Base-by-base conservation (phyloP, 768 basidiomycete genomes). In the Tylopilus sp. region DNA sequence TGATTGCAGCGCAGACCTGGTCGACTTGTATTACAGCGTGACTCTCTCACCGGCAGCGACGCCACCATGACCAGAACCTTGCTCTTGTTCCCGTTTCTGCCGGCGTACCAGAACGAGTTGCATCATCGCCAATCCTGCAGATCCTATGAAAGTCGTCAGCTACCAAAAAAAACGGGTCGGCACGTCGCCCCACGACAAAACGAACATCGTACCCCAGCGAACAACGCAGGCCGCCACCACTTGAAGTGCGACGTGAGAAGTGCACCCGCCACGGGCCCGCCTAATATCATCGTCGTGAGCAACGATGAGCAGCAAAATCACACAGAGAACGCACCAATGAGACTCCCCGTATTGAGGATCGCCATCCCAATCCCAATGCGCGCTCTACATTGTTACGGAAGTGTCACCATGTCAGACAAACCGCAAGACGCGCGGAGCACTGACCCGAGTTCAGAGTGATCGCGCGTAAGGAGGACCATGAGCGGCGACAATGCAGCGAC, bases 181-280 rank as follows among this genome's bases (percentile, higher is more conserved):
- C 31, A 13, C 5, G 4, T 19, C 28, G 6, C 7, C 14, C 8
- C 13, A 6, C 24, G 8, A 29, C 26, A 3, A n/a, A 11, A 0
- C 34, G 13, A 16, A 4, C 19, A 47, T 26, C 57, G 7, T 56
- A 75, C 69, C 45, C 80, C 83, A 21, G 74, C 66, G 56, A 81
- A 85, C 7, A 83, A 45, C 3, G 77, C 73, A 5, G 82, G 76
- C 41, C 70, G 71, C 79, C 78, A 82, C 84, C 84, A 86, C 2
- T 74, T 68, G 59, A 77, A 83, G 9, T 72, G 60, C 12, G 71
- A 55, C 1, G 80, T 75, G 6, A 86, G 74, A n/a, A 85, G 63
- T 0, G 79, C 78, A 1, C 84, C 83, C n/a, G 76, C 72, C 37
- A 85, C 73, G 1, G 84, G 84, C 1, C 79, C 77, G 6, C 81